phyloP scores from a whole-genome alignment of 176 grass and related monocot genomes.

The Aegilops longissima region DNA sequence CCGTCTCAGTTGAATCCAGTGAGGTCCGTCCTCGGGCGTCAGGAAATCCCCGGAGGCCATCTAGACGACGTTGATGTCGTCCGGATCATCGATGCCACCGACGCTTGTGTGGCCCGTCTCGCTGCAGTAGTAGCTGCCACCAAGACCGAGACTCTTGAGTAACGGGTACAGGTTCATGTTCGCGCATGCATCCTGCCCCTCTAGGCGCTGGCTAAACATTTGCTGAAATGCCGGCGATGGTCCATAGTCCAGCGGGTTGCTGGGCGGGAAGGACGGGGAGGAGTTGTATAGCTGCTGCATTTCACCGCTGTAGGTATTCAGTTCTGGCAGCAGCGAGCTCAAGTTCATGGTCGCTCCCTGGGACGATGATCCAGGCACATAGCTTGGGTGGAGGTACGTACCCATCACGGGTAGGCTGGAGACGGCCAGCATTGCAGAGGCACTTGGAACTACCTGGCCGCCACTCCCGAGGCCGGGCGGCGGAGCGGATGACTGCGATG shows the following conservation, averaged over 20 bases:
- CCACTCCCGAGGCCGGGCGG: background rate
- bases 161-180: background rate
- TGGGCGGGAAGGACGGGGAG: background rate
- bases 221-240: background rate
- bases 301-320: conserved; percentile 1
- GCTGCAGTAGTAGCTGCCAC: background rate
- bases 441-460: background rate
- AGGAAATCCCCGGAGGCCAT: conserved; percentile 24
- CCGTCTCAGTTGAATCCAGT: background rate
- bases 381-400: background rate
- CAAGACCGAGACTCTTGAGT: no score
- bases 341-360: background rate
- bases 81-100: background rate
- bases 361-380: background rate
- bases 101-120: background rate
- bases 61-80: background rate
- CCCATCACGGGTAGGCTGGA: background rate
- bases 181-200: background rate
- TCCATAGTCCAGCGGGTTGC: background rate
- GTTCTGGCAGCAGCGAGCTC: background rate
- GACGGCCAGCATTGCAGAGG: rapidly evolving
- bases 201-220: background rate
- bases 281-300: background rate
- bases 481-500: background rate
- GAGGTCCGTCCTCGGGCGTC: background rate